Evolutionary conservation across 305 asterid genomes (phyloP).

Genomic region (Solanum hybrid): DNA sequence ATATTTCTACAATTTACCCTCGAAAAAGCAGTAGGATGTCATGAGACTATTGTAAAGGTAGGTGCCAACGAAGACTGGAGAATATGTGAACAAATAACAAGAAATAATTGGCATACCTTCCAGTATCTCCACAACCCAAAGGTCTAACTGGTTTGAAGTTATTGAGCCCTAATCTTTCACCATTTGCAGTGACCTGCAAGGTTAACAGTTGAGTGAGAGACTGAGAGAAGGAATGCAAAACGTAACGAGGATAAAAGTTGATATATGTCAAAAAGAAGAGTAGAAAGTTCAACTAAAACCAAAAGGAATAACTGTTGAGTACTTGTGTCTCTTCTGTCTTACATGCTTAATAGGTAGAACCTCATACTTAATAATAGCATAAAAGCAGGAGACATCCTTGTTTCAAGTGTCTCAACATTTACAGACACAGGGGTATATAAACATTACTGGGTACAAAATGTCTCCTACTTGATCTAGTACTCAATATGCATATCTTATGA

Average conservation of each 20-base stretch:
- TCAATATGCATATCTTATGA: too few species aligned
- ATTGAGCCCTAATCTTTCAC: slow-evolving; percentile 73
- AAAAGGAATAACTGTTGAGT: neutral
- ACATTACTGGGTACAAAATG: too few species aligned
- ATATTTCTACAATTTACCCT: neutral
- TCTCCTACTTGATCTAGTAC: too few species aligned
- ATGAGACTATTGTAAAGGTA: neutral
- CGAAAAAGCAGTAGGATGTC: neutral
- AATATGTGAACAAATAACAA: neutral
- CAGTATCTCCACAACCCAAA: slow-evolving; percentile 99
- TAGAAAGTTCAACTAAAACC: neutral
- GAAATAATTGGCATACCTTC: slow-evolving; percentile 44
- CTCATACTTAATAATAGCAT: neutral
- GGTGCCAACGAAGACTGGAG: neutral
- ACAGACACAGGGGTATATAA: neutral
- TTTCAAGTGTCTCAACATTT: neutral
- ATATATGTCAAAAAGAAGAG: neutral
- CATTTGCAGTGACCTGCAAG: slow-evolving; percentile 53
- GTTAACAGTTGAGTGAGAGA: neutral
- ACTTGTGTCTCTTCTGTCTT: neutral
- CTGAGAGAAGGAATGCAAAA: slow-evolving; percentile 3
- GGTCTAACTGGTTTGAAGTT: slow-evolving; percentile 91
- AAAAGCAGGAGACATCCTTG: neutral
- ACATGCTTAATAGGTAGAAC: neutral
- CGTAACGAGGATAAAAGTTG: neutral